Base-by-base conservation (phyloP, 805 yeast genomes). In the Maudiozyma bulderi region DNA sequence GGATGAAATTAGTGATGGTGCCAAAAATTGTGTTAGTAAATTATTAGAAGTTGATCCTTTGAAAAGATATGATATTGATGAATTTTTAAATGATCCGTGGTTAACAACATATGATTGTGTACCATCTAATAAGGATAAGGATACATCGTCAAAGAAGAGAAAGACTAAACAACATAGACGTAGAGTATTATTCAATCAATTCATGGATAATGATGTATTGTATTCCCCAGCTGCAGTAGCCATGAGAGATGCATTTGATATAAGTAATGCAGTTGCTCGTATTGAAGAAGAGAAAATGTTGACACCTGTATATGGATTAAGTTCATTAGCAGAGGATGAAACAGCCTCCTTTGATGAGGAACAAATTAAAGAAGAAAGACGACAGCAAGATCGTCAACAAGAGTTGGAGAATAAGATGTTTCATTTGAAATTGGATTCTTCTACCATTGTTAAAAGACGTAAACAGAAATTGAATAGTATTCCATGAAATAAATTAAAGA, bases 201-300 rank as follows among this genome's bases (percentile, higher is more conserved):
- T 58, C 45, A 48, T 43, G 29, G 64, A 62, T 47, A 40, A 60
- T 3, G 56, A 57, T 1, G 44, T 64, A 30, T 48, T 75, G 50
- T 80, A 77, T 58, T 77, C 84, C 3, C 89, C 89, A 5, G 88
- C 86, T 2, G 88, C 89, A 0, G 84, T 81, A 45, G 87, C 88
- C 0, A 74, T 87, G 66, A 80, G 86, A 55, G 95, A 87, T 58
- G 95, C 90, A 10, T 87, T 87, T 64, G 95, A 87, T 58, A 80
- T 87, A 8, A 81, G 89, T 31, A 84, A 87, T 46, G 95, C 95
- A 6, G 88, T 87, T 14, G 91, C 86, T 61, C 80, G 95, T 58
- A 75, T 77, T 70, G 88, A 84, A 46, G 86, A 81, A 60, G 90
- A 84, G 39, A 61, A 40, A 50, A 47, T 62, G 8, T 44, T 37